Evolutionary conservation across 495 filamentous ascomycete genomes (phyloP).

Genomic region (Penicillium turbatum): DNA sequence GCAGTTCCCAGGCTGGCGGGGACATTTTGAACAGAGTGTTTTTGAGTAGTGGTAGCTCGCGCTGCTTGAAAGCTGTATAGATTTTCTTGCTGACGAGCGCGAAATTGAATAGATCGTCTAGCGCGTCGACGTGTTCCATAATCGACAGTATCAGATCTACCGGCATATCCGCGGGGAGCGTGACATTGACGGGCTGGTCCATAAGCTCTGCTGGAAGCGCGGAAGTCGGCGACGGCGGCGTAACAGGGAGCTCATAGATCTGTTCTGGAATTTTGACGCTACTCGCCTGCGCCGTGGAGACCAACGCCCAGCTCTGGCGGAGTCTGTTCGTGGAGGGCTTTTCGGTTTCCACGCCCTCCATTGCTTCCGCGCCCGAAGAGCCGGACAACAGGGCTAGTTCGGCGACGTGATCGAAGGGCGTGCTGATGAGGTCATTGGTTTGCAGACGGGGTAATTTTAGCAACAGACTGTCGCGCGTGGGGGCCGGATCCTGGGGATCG

Average conservation of each 20-base stretch:
- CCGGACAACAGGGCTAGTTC: background rate
- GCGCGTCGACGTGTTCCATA: slow-evolving; percentile 44
- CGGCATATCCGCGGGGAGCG: slow-evolving; percentile 40
- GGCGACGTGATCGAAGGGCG: slow-evolving; percentile 7
- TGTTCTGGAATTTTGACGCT: slow-evolving; percentile 20
- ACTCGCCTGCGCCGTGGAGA: slow-evolving; percentile 21
- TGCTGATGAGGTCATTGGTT: slow-evolving; percentile 24
- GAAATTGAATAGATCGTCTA: slow-evolving; percentile 56
- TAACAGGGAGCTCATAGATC: slow-evolving; percentile 39
- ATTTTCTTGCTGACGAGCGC: slow-evolving; percentile 55
- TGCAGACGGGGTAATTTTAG: slow-evolving; percentile 37
- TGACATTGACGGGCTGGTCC: background rate
- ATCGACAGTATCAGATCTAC: slow-evolving; percentile 50
- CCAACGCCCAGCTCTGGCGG: slow-evolving; percentile 9
- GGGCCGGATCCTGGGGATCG: slow-evolving; percentile 12
- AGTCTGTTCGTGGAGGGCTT: slow-evolving; percentile 15
- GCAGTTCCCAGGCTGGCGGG: slow-evolving; percentile 62
- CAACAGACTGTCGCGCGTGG: slow-evolving; percentile 23
- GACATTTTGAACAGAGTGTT: slow-evolving; percentile 53
- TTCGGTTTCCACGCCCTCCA: background rate
- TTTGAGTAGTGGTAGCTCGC: slow-evolving; percentile 55
- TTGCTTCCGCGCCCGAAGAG: background rate
- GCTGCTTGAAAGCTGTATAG: slow-evolving; percentile 56
- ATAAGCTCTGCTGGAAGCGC: background rate
- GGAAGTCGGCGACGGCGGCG: slow-evolving; percentile 24